These are phyloP conservation scores for Trapa incisa DNA, from an alignment of 345 rosid species.

Conservation along the genomic window DNA sequence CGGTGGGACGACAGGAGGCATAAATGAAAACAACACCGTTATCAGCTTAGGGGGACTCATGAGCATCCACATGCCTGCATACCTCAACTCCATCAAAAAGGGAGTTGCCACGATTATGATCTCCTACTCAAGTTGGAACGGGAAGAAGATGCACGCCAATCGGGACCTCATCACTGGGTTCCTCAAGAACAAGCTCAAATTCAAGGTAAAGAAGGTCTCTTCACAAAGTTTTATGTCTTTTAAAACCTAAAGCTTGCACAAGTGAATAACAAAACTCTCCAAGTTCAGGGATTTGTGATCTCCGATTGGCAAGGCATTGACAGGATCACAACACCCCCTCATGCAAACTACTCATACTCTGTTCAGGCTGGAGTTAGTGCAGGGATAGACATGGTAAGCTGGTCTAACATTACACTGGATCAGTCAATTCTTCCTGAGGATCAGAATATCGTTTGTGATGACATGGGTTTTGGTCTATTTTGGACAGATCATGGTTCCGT, in stretches of 20 bases:
- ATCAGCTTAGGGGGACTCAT: slow-evolving; percentile 36
- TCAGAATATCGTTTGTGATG: not conserved
- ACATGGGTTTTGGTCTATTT: not conserved
- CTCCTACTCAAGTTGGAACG: slow-evolving; percentile 87
- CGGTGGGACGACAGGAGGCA: slow-evolving; percentile 68
- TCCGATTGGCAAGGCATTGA: slow-evolving; percentile 60
- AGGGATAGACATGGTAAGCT: slow-evolving; percentile 55
- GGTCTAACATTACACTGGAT: not conserved
- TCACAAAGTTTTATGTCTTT: not conserved
- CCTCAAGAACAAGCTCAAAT: slow-evolving; percentile 62
- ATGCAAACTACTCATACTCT: slow-evolving; percentile 49
- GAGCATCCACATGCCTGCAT: slow-evolving; percentile 64
- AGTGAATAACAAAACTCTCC: not conserved
- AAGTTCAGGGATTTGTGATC: slow-evolving; percentile 43
- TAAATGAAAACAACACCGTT: slow-evolving; percentile 62
- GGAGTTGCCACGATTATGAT: slow-evolving; percentile 79
- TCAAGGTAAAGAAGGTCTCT: slow-evolving; percentile 29
- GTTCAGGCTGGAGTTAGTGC: slow-evolving; percentile 31
- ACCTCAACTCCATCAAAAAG: slow-evolving; percentile 47
- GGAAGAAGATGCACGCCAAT: slow-evolving; percentile 76
- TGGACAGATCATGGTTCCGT: slow-evolving; percentile 34
- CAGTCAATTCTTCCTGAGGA: not conserved
- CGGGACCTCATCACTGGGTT: slow-evolving; percentile 44
- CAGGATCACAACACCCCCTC: slow-evolving; percentile 54
- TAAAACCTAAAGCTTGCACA: not conserved